A percentile compares a stretch with the other conserved stretches of the same genome.
These are phyloP conservation scores for Solanum tarapatanum DNA, from an alignment of 257 asterid species.

Conservation along the genomic window DNA sequence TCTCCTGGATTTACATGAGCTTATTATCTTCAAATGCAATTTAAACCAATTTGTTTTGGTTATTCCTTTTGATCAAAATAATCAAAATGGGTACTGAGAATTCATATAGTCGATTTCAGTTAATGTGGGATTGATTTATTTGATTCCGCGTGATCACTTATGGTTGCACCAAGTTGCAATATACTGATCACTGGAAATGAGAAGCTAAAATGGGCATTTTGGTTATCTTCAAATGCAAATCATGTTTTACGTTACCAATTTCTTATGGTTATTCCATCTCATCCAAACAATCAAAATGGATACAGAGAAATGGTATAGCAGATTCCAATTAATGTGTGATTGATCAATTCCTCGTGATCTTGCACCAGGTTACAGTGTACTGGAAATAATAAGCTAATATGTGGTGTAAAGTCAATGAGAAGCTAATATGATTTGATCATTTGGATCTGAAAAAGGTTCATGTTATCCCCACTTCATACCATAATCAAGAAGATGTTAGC, in stretches of 20 bases:
- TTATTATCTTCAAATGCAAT: neutral
- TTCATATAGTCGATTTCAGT: neutral
- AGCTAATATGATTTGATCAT: neutral
- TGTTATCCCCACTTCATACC: neutral
- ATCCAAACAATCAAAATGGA: neutral
- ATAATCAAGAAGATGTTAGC: neutral
- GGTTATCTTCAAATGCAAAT: neutral
- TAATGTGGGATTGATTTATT: neutral
- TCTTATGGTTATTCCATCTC: neutral
- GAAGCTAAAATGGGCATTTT: neutral
- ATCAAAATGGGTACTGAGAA: neutral
- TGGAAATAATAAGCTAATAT: neutral
- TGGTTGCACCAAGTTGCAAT: neutral
- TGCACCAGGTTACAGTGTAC: neutral
- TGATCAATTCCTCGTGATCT: neutral
- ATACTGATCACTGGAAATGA: neutral
- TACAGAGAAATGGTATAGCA: neutral
- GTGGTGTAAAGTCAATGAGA: no score
- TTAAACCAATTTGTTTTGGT: neutral
- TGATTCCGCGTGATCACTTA: neutral
- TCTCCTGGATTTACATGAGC: neutral
- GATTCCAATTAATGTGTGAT: neutral
- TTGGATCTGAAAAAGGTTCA: neutral
- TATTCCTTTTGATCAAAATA: neutral
- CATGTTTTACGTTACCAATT: neutral